Evolutionary conservation across 257 asterid genomes (phyloP).

Genomic region (Penstemon davidsonii): DNA sequence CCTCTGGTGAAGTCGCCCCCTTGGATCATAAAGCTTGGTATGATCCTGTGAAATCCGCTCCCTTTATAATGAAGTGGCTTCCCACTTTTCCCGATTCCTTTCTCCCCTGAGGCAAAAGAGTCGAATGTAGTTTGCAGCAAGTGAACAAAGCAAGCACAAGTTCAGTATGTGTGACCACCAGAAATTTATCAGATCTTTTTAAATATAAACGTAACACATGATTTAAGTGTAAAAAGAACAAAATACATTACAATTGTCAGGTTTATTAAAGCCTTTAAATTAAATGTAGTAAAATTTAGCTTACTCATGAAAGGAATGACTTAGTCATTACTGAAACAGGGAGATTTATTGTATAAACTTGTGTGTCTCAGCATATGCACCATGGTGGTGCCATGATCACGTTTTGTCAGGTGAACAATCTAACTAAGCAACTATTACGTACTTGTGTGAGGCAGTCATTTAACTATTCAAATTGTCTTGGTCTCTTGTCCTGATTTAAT

Average conservation of each 20-base stretch:
- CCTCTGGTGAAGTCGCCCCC: constrained; percentile 95
- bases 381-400: background rate
- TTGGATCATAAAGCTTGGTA: constrained; percentile 93
- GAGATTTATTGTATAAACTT: no score
- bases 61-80: constrained; percentile 83
- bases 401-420: background rate
- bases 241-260: background rate
- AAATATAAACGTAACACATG: background rate
- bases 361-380: background rate
- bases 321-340: background rate
- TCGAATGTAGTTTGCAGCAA: background rate
- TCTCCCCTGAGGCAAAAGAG: constrained; percentile 62
- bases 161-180: background rate
- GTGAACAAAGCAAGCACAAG: background rate
- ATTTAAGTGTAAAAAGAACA: no score
- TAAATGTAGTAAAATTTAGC: no score
- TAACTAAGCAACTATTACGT: background rate
- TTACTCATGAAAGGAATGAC: background rate
- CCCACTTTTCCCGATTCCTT: constrained; percentile 77
- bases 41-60: constrained; percentile 82
- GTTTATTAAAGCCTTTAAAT: background rate
- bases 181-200: background rate
- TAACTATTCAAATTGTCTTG: no score
- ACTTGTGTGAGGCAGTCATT: background rate
- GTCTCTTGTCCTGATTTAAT: no score